These are phyloP conservation scores for Cicer yamashitae DNA, from an alignment of 306 rosid species.

Conservation along the genomic window DNA sequence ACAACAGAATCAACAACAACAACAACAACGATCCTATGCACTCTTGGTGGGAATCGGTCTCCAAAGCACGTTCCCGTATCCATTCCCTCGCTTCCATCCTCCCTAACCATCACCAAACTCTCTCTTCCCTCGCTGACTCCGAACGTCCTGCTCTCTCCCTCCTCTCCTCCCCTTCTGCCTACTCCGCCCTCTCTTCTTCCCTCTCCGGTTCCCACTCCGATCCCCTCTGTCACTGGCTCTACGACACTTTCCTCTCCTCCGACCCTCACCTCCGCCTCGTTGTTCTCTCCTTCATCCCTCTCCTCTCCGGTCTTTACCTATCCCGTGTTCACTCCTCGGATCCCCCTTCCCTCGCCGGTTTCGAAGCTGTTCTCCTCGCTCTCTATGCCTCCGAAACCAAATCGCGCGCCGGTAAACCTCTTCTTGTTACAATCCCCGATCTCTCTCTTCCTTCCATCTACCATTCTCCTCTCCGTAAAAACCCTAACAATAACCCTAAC, in stretches of 20 bases:
- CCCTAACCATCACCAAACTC: slow-evolving; percentile 45
- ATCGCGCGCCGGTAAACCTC: slow-evolving; percentile 78
- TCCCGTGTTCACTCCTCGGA: slow-evolving; percentile 73
- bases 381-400: slow-evolving; percentile 84
- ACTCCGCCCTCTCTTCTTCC: slow-evolving; percentile 59
- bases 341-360: slow-evolving; percentile 82
- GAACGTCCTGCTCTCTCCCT: slow-evolving; percentile 98
- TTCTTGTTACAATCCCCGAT: slow-evolving; percentile 80
- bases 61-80: slow-evolving; percentile 93
- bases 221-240: slow-evolving; percentile 97
- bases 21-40: slow-evolving; percentile 74
- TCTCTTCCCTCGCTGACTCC: slow-evolving; percentile 84
- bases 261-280: slow-evolving; percentile 91
- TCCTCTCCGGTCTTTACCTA: slow-evolving; percentile 81
- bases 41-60: slow-evolving; percentile 95
- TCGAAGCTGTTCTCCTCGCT: slow-evolving; percentile 91
- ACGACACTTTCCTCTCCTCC: slow-evolving; percentile 86
- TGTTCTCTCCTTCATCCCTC: slow-evolving; percentile 88
- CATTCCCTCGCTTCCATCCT: slow-evolving; percentile 76
- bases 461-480: slow-evolving; percentile 62
- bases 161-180: slow-evolving; percentile 73
- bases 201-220: slow-evolving; percentile 86
- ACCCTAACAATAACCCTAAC: background rate
- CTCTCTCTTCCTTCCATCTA: slow-evolving; percentile 90
- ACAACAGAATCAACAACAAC: background rate